Conservation (phyloP, 164 flowering plant species). For the Liquidambar formosana region DNA sequence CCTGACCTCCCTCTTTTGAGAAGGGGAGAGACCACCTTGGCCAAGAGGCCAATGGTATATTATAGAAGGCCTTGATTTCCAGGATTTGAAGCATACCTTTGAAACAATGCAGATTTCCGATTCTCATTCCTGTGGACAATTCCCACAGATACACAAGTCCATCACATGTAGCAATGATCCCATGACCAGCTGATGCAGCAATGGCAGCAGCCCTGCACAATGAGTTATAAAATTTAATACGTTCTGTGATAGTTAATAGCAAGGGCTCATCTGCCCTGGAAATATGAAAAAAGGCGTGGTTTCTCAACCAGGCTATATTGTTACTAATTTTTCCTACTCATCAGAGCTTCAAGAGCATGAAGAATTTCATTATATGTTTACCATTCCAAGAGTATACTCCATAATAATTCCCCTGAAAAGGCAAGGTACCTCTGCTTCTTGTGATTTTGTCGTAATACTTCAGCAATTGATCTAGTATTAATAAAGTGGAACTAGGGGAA, state of each 20-base stretch:
- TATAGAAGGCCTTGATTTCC: neutral
- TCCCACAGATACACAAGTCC: constrained; percentile 85
- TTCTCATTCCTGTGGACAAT: constrained; percentile 61
- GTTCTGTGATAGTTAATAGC: neutral
- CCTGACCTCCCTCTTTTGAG: too few species aligned
- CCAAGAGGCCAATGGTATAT: neutral
- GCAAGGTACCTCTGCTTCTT: too few species aligned
- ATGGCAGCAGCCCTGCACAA: constrained; percentile 59
- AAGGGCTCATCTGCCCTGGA: neutral
- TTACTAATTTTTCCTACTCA: neutral
- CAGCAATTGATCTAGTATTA: too few species aligned
- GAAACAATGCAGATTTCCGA: constrained; percentile 51
- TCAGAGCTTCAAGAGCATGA: neutral
- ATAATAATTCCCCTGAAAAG: neutral
- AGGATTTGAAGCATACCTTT: constrained; percentile 46
- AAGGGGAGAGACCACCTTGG: too few species aligned
- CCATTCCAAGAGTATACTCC: neutral
- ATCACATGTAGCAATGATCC: constrained; percentile 66
- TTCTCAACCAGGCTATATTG: too few species aligned
- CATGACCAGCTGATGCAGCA: constrained; percentile 55
- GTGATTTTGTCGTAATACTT: too few species aligned
- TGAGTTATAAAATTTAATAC: neutral
- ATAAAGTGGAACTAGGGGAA: too few species aligned
- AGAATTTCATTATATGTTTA: neutral
- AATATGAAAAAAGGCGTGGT: neutral